phyloP scores from a whole-genome alignment of 176 grass and related monocot genomes.

The Secale cereale region DNA sequence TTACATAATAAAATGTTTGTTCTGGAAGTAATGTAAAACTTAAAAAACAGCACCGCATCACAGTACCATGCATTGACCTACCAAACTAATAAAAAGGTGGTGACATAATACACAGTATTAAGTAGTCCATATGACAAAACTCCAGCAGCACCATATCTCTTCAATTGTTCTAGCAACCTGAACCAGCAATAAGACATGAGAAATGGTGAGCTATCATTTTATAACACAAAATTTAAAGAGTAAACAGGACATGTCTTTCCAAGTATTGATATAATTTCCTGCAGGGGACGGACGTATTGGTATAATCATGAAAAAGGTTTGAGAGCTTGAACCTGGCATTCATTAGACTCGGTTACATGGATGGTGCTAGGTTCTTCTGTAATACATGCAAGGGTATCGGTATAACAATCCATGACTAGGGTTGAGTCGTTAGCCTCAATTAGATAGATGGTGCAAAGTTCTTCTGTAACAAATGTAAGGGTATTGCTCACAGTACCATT shows the following conservation, averaged over 20 bases:
- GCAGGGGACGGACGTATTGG: neutral
- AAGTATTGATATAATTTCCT: neutral
- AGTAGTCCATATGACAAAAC: conserved; percentile 92
- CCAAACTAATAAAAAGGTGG: conserved; percentile 86
- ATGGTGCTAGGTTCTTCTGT: neutral
- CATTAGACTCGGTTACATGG: neutral
- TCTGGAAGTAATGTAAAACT: conserved; percentile 5
- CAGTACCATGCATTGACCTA: conserved; percentile 34
- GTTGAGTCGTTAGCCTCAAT: neutral
- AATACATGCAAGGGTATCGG: neutral
- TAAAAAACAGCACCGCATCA: neutral
- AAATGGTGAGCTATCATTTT: neutral
- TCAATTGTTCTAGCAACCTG: conserved; percentile 73
- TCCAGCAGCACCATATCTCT: conserved; percentile 87
- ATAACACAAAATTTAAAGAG: neutral
- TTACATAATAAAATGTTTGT: conserved; percentile 1
- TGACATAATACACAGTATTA: conserved; percentile 92
- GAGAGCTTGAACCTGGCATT: neutral
- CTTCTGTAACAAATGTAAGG: neutral
- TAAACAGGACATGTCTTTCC: neutral
- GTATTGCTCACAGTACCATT: neutral
- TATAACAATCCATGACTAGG: neutral
- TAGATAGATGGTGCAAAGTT: neutral
- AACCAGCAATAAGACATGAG: neutral
- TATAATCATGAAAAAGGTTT: neutral